Evolutionary conservation across 148 eudicot species (phyloP).

Genomic region (Simmondsia chinensis): DNA sequence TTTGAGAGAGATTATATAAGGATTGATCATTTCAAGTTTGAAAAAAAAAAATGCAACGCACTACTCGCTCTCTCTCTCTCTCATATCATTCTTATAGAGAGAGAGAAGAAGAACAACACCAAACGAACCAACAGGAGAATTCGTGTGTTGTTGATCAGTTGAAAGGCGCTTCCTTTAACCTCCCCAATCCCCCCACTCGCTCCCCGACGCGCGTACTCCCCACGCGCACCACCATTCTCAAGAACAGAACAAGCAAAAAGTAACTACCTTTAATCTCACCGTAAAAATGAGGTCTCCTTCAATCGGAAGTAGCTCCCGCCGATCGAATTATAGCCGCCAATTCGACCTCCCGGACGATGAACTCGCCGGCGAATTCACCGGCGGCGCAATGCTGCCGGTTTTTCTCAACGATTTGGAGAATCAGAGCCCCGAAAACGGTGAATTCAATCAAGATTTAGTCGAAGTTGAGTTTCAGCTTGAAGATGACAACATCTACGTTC

Average conservation of each 20-base stretch:
- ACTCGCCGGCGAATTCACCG: conserved; percentile 11
- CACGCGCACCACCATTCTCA: neutral
- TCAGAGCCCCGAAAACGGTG: neutral
- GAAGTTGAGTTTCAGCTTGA: conserved; percentile 74
- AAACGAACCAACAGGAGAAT: no score
- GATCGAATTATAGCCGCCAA: conserved; percentile 29
- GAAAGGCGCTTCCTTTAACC: conserved; percentile 21
- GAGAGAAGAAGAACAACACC: no score
- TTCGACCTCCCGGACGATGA: conserved; percentile 35
- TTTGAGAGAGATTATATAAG: no score
- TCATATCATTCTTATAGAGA: no score
- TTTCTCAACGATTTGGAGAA: conserved; percentile 45
- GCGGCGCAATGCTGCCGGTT: conserved; percentile 74
- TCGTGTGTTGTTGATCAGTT: conserved; percentile 30
- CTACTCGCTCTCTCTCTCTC: no score
- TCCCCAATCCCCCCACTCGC: neutral
- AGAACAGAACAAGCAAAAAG: no score
- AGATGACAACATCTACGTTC: conserved; percentile 42
- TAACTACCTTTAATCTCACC: no score
- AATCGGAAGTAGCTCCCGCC: conserved; percentile 30
- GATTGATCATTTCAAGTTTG: no score
- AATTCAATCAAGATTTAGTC: conserved; percentile 39
- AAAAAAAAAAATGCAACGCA: no score
- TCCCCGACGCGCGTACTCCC: neutral
- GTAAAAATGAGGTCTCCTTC: conserved; percentile 36